phyloP scores from a whole-genome alignment of 331 rosid genomes.

The Prunus yedoensis region DNA sequence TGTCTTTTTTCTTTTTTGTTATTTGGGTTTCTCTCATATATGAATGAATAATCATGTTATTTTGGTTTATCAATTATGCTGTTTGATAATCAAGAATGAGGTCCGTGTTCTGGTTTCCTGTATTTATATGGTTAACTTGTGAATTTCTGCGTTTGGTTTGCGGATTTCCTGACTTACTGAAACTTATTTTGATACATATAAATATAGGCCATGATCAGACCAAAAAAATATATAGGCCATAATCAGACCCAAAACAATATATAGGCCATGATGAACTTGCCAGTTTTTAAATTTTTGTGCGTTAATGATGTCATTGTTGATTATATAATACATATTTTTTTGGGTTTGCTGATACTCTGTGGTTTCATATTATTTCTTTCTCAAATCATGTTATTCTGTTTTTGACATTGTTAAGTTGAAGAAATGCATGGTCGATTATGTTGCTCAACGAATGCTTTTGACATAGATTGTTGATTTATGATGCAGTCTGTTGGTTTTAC shows the following conservation, averaged over 20 bases:
- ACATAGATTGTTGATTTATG: slow-evolving; percentile 6
- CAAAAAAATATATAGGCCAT: too few species aligned
- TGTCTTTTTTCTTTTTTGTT: background rate
- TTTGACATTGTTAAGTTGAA: background rate
- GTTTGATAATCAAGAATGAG: too few species aligned
- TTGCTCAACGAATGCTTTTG: background rate
- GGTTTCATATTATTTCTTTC: background rate
- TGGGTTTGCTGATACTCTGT: background rate
- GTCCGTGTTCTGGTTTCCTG: too few species aligned
- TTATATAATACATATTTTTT: too few species aligned
- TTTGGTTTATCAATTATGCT: too few species aligned
- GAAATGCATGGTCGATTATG: background rate
- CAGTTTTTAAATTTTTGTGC: too few species aligned
- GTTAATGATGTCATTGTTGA: background rate
- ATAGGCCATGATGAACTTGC: background rate
- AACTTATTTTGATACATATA: too few species aligned
- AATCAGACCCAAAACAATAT: background rate
- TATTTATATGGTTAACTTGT: background rate
- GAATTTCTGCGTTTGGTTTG: background rate
- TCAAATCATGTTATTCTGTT: background rate
- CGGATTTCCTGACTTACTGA: background rate
- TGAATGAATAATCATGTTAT: too few species aligned
- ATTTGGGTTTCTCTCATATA: background rate
- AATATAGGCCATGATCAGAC: too few species aligned
- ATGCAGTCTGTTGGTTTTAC: slow-evolving; percentile 48